Base-by-base conservation (phyloP, 495 filamentous ascomycete species). In the Podospora pseudopauciseta region DNA sequence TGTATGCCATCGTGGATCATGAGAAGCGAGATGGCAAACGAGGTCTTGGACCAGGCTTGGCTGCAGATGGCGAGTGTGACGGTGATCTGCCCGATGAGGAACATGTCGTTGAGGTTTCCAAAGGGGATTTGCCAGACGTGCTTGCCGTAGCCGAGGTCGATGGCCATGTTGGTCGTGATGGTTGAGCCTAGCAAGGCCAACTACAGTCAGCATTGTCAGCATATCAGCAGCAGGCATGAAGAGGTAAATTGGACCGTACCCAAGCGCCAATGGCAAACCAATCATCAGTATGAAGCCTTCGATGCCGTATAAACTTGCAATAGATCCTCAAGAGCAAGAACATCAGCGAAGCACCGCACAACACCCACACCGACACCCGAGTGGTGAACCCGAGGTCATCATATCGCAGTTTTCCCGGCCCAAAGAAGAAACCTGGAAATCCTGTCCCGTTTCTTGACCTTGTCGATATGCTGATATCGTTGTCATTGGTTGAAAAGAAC, bases 31-130 rank as follows among this genome's bases (percentile, higher is more conserved):
- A 73, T 73, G 3, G 76, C 77, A 58, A 79, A 79, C 6, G 74
- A 75, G 1, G 73, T 77, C 70, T 79, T 79, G 65, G 71, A 73
- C 77, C 73, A 78, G 3, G 67, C 68, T 66, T 76, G 66, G 70
- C 62, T 69, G 70, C 72, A 56, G 11, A 75, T 72, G 5, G 68
- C 68, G 7, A 75, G 67, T 20, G 73, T 75, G 4, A 70, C 66
- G 5, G 65, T 30, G 30, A 72, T 69, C 63, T 73, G 69, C n/a
- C 71, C 73, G 57, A 73, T 61, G 11, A 73, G 58, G 64, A 64
- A 68, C 63, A 73, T 65, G 60, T 71, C 65, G 69, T 73, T 71
- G 34, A 75, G 54, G 60, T 67, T 70, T 5, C 18, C 26, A 11
- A 49, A 65, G 4, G 68, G 72, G 7, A 76, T 72, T 27, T 74